Evolutionary conservation across 2,329 filamentous ascomycete species (phyloP).

Genomic region (Penicillium sp.): DNA sequence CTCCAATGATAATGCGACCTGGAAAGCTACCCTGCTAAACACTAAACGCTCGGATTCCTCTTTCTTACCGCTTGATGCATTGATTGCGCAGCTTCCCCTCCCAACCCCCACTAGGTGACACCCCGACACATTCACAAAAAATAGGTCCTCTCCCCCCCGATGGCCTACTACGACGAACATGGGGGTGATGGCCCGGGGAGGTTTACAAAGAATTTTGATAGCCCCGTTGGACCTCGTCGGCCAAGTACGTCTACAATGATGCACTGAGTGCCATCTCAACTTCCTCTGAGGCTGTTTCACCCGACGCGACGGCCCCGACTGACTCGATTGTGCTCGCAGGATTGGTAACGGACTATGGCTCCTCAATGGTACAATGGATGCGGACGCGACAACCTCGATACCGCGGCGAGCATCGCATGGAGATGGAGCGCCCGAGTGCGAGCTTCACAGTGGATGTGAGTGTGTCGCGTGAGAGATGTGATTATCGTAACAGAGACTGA

Average conservation of each 20-base stretch:
- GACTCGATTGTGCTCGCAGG: constrained; percentile 57
- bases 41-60: constrained; percentile 8
- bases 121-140: neutral
- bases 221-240: constrained; percentile 47
- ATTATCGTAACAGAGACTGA: constrained; percentile 19
- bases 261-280: neutral
- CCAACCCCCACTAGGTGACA: neutral
- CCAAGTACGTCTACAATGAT: constrained; percentile 42
- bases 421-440: constrained; percentile 80
- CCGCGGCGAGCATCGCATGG: constrained; percentile 72
- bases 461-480: constrained; percentile 21
- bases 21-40: neutral
- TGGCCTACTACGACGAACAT: constrained; percentile 50
- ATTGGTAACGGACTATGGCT: constrained; percentile 90
- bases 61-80: neutral
- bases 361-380: constrained; percentile 90
- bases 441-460: constrained; percentile 90
- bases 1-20: constrained; percentile 10
- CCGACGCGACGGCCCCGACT: constrained; percentile 18
- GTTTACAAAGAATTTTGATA: constrained; percentile 42
- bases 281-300: neutral
- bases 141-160: constrained; percentile 29
- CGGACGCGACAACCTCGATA: constrained; percentile 78
- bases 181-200: constrained; percentile 42
- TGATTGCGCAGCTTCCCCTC: neutral